phyloP scores from a whole-genome alignment of 1,284 basidiomycete species.

The Fomitopsis schrenkii region DNA sequence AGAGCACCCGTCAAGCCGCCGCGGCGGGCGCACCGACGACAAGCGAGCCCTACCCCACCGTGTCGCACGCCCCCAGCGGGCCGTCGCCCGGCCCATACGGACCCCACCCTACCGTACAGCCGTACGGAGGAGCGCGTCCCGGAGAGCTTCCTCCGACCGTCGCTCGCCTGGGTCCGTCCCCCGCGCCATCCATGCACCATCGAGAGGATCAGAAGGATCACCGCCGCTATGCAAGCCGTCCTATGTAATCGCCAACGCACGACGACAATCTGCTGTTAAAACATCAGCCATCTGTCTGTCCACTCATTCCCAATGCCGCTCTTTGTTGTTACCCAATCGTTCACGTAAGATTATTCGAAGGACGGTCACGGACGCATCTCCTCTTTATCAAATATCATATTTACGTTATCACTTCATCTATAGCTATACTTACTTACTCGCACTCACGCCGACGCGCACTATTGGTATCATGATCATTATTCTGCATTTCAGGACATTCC shows the following conservation, averaged over 20 bases:
- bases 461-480: not conserved
- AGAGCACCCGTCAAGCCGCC: conserved; percentile 63
- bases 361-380: not conserved
- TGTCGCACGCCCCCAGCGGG: conserved; percentile 27
- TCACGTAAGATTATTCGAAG: not conserved
- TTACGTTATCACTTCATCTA: conserved; percentile 2
- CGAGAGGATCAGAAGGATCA: conserved; percentile 8
- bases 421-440: not conserved
- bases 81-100: conserved; percentile 3
- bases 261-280: conserved; percentile 3
- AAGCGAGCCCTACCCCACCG: conserved; percentile 49
- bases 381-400: not conserved
- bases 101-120: not conserved
- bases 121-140: not conserved
- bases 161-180: conserved; percentile 5
- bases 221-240: conserved; percentile 1
- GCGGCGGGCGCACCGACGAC: conserved; percentile 36
- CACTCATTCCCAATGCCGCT: not conserved
- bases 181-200: conserved; percentile 5
- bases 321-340: not conserved
- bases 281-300: not conserved
- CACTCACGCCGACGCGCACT: not conserved
- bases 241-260: not conserved
- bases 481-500: not conserved
- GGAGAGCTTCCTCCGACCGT: not conserved